Base-by-base conservation (phyloP, 2,329 filamentous ascomycete species). In the Paradendryphiella salina region DNA sequence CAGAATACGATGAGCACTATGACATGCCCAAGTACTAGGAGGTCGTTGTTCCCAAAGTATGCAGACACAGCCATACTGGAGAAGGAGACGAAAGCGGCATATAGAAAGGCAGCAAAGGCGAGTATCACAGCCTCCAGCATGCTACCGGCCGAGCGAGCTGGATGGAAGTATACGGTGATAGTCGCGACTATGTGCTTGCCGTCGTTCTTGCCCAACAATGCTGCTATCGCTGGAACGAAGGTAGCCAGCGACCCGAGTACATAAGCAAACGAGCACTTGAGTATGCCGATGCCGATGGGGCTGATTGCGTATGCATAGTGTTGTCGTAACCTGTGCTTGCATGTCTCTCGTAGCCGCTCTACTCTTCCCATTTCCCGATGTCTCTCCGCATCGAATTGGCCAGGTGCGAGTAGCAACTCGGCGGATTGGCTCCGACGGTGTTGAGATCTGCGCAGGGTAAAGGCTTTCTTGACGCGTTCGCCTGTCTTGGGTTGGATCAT, bases 181-280 rank as follows among this genome's bases (percentile, higher is more conserved):
- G 93, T 96, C 26, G 91, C 91, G 43, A 96, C 90, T 67, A 96
- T 86, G 73, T 96, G 93, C 69, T 96, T 96, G 42, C 90, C 90
- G 74, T 96, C 92, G 67, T 91, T 88, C 57, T 86, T 81, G 9
- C 93, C 93, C 13, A 96, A 78, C 49, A 91, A 83, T 6, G 80
- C 76, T 13, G 90, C 86, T 48, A 96, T 79, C 2, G 82, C 81
- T 2, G 86, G 83, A 56, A 90, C 85, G 64, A 96, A 94, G 0
- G 92, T 96, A 29, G 87, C 90, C 72, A 96, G 78, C 61, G 89
- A 95, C 14, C 89, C 93, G 28, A 96, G 74, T 3, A 95, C 77
- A 74, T 96, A 96, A 36, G 92, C 93, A 54, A 96, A 75, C 26
- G 90, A 92, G 77, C 91, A 96, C 75, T 96, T 96, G 65, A 96